Evolutionary conservation across 495 filamentous ascomycete genomes (phyloP), one percentile per base, ranked within the genome.

Genomic region (Chlorociboria aeruginascens): DNA sequence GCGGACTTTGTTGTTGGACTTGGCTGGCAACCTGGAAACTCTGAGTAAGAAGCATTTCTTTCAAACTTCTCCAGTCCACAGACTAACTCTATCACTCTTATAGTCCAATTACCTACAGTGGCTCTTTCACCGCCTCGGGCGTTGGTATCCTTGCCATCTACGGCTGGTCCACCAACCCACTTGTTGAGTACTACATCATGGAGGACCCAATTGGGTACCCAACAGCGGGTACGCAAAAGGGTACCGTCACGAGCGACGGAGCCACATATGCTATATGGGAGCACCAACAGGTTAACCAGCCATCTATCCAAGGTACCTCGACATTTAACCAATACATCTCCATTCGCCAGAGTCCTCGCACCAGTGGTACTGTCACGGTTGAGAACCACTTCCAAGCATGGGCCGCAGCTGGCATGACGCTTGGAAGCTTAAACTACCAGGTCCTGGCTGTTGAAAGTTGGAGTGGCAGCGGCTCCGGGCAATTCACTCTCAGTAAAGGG

Each of bases 181-280:
- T 43, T 43, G 17, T 43, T 8, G 40, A 43, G 40, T 43, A 30
- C 20, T 28, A 43, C 9, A 30, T 25, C n/a, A 28, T 43, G 16
- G 33, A 36, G 13, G 33, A 36, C 33, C 33, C 33, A 36, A 36
- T 36, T 14, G 33, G 38, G 10, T 41, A 41, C 38, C 38, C 12
- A 7, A 64, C 55, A 31, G 70, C 64, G 31, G 66, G 66, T 17
- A 61, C 58, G 1, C 64, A 69, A 58, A 71, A 72, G 54, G 81
- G 80, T 40, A 72, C 67, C 13, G 63, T 83, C 37, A 60, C 57
- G 32, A 68, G 60, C 35, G 82, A 85, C 61, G 82, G 81, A 43
- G 61, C 64, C 36, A 75, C 65, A 12, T 86, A 86, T 67, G 68
- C 77, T 45, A 76, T 85, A 63, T 81, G 76, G 67, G 66, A 71